A percentile compares a stretch with the other conserved stretches of the same genome.
Conservation (phyloP, 2,329 filamentous ascomycete genomes). For the Diaporthe eres region DNA sequence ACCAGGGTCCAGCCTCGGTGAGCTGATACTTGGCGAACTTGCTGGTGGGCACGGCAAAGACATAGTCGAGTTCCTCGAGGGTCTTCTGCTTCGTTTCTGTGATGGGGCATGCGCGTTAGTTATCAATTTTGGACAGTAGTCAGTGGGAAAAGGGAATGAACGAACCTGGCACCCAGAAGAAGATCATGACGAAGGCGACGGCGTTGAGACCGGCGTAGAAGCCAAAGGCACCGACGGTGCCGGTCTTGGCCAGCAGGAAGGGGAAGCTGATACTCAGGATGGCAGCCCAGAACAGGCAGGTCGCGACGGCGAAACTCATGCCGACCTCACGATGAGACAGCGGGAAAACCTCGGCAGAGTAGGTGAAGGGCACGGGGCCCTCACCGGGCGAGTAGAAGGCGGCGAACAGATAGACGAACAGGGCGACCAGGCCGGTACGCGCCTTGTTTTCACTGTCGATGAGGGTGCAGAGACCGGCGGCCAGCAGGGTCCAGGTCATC, state of each 20-base stretch:
- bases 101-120: not conserved
- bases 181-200: conserved; percentile 69
- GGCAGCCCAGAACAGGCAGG: conserved; percentile 72
- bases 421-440: conserved; percentile 64
- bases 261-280: conserved; percentile 75
- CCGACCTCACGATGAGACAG: conserved; percentile 80
- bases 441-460: conserved; percentile 51
- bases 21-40: conserved; percentile 71
- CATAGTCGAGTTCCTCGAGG: conserved; percentile 69
- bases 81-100: conserved; percentile 67
- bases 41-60: conserved; percentile 72
- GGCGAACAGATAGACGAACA: conserved; percentile 52
- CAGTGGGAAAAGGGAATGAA: not conserved
- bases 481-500: conserved; percentile 72
- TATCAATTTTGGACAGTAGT: not conserved
- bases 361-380: conserved; percentile 78
- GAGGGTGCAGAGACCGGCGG: conserved; percentile 67
- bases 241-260: conserved; percentile 63
- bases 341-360: conserved; percentile 79
- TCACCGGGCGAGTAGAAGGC: conserved; percentile 61
- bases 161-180: conserved; percentile 63
- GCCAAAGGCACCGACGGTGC: conserved; percentile 60
- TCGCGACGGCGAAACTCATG: conserved; percentile 79
- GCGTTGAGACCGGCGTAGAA: conserved; percentile 72
- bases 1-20: conserved; percentile 70